phyloP scores from a whole-genome alignment of 129 eudicot genomes.

The Logfia minima region DNA sequence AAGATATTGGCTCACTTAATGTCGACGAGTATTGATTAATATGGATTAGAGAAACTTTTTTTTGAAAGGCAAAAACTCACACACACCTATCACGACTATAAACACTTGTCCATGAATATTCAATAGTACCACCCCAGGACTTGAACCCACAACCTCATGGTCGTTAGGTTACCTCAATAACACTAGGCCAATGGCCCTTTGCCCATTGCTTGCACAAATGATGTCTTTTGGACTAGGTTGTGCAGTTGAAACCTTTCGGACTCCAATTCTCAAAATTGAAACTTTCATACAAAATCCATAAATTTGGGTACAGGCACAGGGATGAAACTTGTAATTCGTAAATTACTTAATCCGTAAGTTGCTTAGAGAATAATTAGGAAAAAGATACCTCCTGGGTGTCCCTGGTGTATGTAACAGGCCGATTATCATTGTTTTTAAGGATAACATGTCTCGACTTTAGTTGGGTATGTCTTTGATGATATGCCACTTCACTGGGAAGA shows the following conservation, averaged over 20 bases:
- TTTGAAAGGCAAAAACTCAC: too few species aligned
- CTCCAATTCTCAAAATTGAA: neutral
- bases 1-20: neutral
- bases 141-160: too few species aligned
- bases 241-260: too few species aligned
- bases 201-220: neutral
- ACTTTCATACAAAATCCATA: neutral
- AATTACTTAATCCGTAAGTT: neutral
- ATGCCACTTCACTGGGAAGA: conserved; percentile 92
- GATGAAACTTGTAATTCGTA: neutral
- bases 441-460: conserved; percentile 63
- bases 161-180: too few species aligned
- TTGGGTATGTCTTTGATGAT: conserved; percentile 81
- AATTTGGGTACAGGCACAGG: neutral
- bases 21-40: too few species aligned
- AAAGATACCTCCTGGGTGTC: conserved; percentile 85
- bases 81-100: too few species aligned
- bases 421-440: conserved; percentile 82
- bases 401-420: conserved; percentile 82
- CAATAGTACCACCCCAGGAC: too few species aligned
- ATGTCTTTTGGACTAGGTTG: neutral
- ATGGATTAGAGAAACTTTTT: too few species aligned
- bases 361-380: neutral
- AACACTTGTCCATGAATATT: too few species aligned
- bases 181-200: neutral